A percentile compares a stretch with the other conserved stretches of the same genome.
phyloP scores from a whole-genome alignment of 2,329 filamentous ascomycete species.

The Penicillium expansum region DNA sequence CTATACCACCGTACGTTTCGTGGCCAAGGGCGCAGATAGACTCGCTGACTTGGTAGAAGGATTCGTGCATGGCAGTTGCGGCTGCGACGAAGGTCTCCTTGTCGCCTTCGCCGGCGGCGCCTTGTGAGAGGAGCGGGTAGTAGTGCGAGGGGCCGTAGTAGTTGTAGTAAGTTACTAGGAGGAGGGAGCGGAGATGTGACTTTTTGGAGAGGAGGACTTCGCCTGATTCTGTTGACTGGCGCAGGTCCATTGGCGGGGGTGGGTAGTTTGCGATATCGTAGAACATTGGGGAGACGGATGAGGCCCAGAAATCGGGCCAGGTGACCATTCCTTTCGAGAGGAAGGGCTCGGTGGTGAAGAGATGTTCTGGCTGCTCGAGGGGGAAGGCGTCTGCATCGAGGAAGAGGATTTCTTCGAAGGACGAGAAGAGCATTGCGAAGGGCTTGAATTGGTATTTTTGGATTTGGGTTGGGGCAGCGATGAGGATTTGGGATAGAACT shows the following conservation, averaged over 20 bases:
- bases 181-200: conserved; percentile 46
- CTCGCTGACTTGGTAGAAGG: conserved; percentile 46
- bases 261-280: conserved; percentile 45
- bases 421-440: conserved; percentile 50
- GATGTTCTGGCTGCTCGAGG: conserved; percentile 39
- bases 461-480: conserved; percentile 33
- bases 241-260: conserved; percentile 31
- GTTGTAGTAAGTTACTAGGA: conserved; percentile 56
- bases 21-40: conserved; percentile 37
- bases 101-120: conserved; percentile 49
- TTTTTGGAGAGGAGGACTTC: conserved; percentile 51
- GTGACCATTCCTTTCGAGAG: conserved; percentile 37
- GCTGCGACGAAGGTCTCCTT: conserved; percentile 52
- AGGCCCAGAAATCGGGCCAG: conserved; percentile 41
- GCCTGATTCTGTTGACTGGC: conserved; percentile 49
- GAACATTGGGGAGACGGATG: conserved; percentile 44
- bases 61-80: conserved; percentile 38
- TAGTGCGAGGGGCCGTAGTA: conserved; percentile 53
- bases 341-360: conserved; percentile 47
- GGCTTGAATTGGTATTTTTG: conserved; percentile 50
- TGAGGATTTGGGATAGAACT: conserved; percentile 45
- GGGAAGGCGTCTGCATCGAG: conserved; percentile 51
- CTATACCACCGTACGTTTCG: conserved; percentile 27
- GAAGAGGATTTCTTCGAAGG: conserved; percentile 51
- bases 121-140: conserved; percentile 44